Evolutionary conservation across 345 rosid species (phyloP).

Genomic region (Tarenaya hassleriana): DNA sequence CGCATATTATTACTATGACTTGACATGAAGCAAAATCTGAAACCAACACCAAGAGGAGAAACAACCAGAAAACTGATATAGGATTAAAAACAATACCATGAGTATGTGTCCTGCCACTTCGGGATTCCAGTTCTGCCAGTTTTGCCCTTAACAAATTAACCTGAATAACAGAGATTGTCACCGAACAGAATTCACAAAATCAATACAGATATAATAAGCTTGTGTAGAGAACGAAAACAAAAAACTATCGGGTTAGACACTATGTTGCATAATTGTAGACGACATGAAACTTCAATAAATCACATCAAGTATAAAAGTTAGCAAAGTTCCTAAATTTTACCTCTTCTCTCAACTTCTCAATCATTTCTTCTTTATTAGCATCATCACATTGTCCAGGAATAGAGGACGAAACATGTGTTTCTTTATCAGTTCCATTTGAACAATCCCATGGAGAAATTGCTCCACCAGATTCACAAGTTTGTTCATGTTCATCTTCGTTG

Average conservation of each 20-base stretch:
- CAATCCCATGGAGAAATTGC: slow-evolving; percentile 25
- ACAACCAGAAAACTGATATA: slow-evolving; percentile 6
- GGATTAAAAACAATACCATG: slow-evolving; percentile 25
- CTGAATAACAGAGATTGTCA: slow-evolving; percentile 38
- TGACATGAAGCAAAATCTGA: neutral
- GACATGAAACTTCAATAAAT: neutral
- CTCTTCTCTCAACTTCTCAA: slow-evolving; percentile 55
- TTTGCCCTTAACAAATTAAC: slow-evolving; percentile 56
- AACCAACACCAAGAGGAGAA: neutral
- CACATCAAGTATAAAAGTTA: slow-evolving; percentile 6
- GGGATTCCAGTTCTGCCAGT: slow-evolving; percentile 56
- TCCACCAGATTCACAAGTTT: slow-evolving; percentile 23
- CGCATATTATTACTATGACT: slow-evolving; percentile 18
- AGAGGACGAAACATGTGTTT: slow-evolving; percentile 20
- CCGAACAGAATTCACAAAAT: neutral
- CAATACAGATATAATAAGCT: neutral
- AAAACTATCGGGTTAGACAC: slow-evolving; percentile 5
- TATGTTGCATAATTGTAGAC: slow-evolving; percentile 5
- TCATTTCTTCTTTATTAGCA: slow-evolving; percentile 29
- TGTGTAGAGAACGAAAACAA: neutral
- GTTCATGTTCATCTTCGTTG: slow-evolving; percentile 28
- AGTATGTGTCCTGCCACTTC: slow-evolving; percentile 24
- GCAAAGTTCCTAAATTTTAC: slow-evolving; percentile 28
- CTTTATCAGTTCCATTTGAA: slow-evolving; percentile 26
- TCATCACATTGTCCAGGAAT: slow-evolving; percentile 28